Evolutionary conservation across 2,329 filamentous ascomycete species (phyloP).

Genomic region (Monilinia polystroma): DNA sequence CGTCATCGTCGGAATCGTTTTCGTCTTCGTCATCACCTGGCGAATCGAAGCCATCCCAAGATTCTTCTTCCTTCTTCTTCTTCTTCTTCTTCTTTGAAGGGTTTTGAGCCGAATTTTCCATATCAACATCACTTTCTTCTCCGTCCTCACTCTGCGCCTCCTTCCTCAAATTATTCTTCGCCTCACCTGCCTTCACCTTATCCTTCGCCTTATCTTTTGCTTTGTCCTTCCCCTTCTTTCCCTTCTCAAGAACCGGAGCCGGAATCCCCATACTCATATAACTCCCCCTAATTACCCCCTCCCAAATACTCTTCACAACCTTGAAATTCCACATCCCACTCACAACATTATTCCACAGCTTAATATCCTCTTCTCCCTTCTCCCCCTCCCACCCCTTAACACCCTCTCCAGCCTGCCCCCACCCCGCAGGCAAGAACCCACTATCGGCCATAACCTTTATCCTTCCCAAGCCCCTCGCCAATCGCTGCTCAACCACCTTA

Average conservation of each 20-base stretch:
- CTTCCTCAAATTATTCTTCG: slow-evolving; percentile 17
- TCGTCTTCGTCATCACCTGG: slow-evolving; percentile 25
- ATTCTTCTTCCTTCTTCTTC: slow-evolving; percentile 21
- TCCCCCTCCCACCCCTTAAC: slow-evolving; percentile 40
- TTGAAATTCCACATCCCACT: slow-evolving; percentile 55
- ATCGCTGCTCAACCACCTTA: slow-evolving; percentile 47
- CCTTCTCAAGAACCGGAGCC: slow-evolving; percentile 30
- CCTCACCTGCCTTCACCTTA: slow-evolving; percentile 22
- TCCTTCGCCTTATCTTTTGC: slow-evolving; percentile 22
- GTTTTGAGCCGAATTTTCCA: slow-evolving; percentile 10
- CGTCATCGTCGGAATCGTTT: slow-evolving; percentile 18
- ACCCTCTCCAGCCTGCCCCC: slow-evolving; percentile 29
- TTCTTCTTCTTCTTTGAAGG: slow-evolving; percentile 3
- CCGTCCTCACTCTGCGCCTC: slow-evolving; percentile 13
- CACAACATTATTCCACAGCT: slow-evolving; percentile 48
- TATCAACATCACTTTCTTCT: slow-evolving; percentile 22
- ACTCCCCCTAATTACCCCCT: slow-evolving; percentile 40
- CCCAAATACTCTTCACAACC: slow-evolving; percentile 50
- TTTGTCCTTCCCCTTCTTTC: slow-evolving; percentile 26
- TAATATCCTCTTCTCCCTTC: slow-evolving; percentile 33
- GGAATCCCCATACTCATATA: slow-evolving; percentile 38
- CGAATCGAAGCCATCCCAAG: slow-evolving; percentile 31
- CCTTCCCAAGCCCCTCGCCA: slow-evolving; percentile 51
- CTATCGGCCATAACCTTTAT: slow-evolving; percentile 50
- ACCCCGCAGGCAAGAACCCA: slow-evolving; percentile 44